Evolutionary conservation across 1,284 basidiomycete genomes (phyloP).

Genomic region (Puccinia polysora): DNA sequence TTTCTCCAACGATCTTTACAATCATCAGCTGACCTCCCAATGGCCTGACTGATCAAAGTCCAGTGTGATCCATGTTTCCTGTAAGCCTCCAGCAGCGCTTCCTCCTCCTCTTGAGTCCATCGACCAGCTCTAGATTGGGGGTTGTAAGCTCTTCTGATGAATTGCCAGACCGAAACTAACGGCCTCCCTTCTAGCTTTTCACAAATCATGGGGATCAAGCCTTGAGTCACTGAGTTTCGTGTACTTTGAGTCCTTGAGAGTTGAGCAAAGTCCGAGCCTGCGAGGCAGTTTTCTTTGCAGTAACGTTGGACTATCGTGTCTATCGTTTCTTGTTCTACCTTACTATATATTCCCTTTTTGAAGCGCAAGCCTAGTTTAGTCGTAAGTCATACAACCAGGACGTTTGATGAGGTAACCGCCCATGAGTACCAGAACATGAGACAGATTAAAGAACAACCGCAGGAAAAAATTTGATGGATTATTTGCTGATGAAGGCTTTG

Average conservation of each 20-base stretch:
- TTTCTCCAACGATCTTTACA: constrained; percentile 79
- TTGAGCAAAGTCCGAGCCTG: constrained; percentile 60
- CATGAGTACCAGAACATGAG: no score
- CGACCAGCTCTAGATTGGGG: constrained; percentile 65
- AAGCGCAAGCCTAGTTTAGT: constrained; percentile 73
- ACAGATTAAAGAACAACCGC: neutral
- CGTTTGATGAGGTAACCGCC: no score
- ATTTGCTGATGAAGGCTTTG: no score
- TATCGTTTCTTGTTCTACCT: constrained; percentile 66
- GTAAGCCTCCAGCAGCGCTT: constrained; percentile 64
- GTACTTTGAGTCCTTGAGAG: no score
- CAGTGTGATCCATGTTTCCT: constrained; percentile 67
- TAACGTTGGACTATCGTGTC: constrained; percentile 64
- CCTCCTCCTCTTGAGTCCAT: constrained; percentile 68
- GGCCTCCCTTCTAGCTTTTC: constrained; percentile 66
- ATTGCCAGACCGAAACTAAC: constrained; percentile 73
- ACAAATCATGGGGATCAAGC: constrained; percentile 66
- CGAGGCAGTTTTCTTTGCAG: constrained; percentile 57
- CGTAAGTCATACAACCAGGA: no score
- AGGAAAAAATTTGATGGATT: neutral
- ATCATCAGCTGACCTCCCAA: constrained; percentile 69
- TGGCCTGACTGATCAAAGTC: constrained; percentile 66
- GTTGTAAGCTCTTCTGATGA: constrained; percentile 66
- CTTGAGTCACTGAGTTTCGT: constrained; percentile 59
- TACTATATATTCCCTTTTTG: constrained; percentile 76